These are phyloP conservation scores for Rhodotorula graminis DNA, from an alignment of 768 basidiomycete species.

Conservation along the genomic window DNA sequence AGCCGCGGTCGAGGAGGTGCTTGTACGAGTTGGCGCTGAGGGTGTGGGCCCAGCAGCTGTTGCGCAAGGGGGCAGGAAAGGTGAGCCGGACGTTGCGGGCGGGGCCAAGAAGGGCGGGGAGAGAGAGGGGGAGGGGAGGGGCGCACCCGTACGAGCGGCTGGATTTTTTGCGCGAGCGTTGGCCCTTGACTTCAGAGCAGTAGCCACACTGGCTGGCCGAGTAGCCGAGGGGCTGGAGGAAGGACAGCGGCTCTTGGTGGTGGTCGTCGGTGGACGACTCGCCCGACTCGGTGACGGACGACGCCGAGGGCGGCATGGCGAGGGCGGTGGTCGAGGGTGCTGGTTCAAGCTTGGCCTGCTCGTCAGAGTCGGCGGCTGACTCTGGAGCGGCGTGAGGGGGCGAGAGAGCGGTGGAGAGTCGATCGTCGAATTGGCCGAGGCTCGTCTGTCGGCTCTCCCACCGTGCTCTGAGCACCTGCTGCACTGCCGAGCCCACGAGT, in stretches of 20 bases:
- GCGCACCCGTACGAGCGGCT: slow-evolving; percentile 34
- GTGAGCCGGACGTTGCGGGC: background rate
- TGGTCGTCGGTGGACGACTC: background rate
- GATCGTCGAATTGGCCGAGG: too few relatives aligned
- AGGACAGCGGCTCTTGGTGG: slow-evolving; percentile 10
- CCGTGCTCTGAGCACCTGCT: too few relatives aligned
- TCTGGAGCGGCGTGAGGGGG: background rate
- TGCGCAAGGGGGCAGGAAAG: background rate
- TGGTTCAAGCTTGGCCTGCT: too few relatives aligned
- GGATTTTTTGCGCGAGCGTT: slow-evolving; percentile 5
- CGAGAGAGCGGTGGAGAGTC: too few relatives aligned
- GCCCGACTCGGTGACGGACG: background rate
- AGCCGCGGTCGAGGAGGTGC: slow-evolving; percentile 48
- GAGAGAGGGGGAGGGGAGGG: background rate
- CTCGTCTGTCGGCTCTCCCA: too few relatives aligned
- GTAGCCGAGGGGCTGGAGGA: slow-evolving; percentile 33
- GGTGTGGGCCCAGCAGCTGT: slow-evolving; percentile 33
- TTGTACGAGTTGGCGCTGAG: slow-evolving; percentile 45
- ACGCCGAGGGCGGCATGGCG: background rate
- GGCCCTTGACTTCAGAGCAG: slow-evolving; percentile 26
- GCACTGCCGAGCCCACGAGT: too few relatives aligned
- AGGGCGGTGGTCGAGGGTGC: background rate
- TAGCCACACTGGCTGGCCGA: slow-evolving; percentile 23
- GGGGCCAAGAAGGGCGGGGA: too few relatives aligned
- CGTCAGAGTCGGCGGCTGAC: too few relatives aligned